Conservation (phyloP, 1,284 basidiomycete species). For the Cryptococcus amylolentus region DNA sequence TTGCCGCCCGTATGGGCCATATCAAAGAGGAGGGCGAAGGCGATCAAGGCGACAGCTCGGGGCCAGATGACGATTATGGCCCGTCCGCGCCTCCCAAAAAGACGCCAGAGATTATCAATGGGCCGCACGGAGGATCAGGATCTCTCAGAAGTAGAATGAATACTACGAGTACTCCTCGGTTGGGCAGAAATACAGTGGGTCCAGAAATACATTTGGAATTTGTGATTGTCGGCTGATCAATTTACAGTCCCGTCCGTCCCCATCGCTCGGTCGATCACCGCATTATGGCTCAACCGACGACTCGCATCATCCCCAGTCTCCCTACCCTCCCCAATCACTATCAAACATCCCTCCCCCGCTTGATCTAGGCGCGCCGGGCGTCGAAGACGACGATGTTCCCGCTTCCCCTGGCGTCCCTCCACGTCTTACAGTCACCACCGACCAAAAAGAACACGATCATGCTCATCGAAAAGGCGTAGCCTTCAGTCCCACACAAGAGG, state of each 20-base stretch:
- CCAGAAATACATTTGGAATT: background rate
- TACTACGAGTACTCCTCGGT: slow-evolving; percentile 4
- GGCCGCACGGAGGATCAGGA: background rate
- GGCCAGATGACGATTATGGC: slow-evolving; percentile 44
- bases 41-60: slow-evolving; percentile 27
- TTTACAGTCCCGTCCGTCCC: slow-evolving; percentile 1
- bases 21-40: slow-evolving; percentile 20
- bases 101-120: slow-evolving; percentile 9
- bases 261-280: slow-evolving; percentile 5
- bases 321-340: slow-evolving; percentile 10
- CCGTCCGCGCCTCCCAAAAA: slow-evolving; percentile 27
- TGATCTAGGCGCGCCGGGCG: slow-evolving; percentile 35
- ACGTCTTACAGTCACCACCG: background rate
- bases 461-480: slow-evolving; percentile 10
- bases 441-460: background rate
- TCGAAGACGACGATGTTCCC: slow-evolving; percentile 1
- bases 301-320: slow-evolving; percentile 27
- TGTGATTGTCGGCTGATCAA: background rate
- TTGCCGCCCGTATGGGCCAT: slow-evolving; percentile 30
- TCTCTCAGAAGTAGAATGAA: slow-evolving; percentile 2
- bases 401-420: background rate
- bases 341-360: slow-evolving; percentile 33
- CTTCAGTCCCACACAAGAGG: slow-evolving; percentile 12
- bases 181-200: slow-evolving; percentile 8
- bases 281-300: slow-evolving; percentile 34